Base-by-base conservation (phyloP, 2,329 filamentous ascomycete species). In the Penicillium digitatum region DNA sequence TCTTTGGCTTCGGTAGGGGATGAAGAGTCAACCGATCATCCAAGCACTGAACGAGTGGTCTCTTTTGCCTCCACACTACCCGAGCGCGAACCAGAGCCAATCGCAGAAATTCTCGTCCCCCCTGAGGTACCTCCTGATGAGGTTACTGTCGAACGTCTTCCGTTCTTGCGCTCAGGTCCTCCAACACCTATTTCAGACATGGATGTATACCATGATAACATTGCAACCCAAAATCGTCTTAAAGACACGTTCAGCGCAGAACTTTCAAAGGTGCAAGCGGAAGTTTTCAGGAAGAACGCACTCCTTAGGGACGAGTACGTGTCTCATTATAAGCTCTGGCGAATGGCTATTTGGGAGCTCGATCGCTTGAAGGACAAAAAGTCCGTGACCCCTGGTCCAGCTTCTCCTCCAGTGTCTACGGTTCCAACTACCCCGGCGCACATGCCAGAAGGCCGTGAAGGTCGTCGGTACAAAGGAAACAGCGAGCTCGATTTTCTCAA, bases 401-500 rank as follows among this genome's bases (percentile, higher is more conserved):
- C 63, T 6, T 67, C 70, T 11, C 67, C 72, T 7, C 71, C 70
- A 5, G 71, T 70, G 18, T 69, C 71, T 2, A 67, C 72, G 5
- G 40, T 61, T 12, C 58, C 65, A n/a, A 58, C 65, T 22, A 63
- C 72, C 0, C 66, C 73, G 5, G 69, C 68, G 14, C 63, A 70
- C 0, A 59, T 70, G 20, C 63, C 64, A 4, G 74, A 75, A 54
- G 56, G 72, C 63, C 57, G 63, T 2, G 70, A 74, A 49, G 72
- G 74, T 16, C 67, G 78, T 56, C 71, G 76, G 2, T 76, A 76
- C 52, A 76, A 77, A 54, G 74, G 77, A 7, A 78, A 78, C 49
- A 80, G 76, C 52, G 78, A 80, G 56, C 66, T 79, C 5, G 78
- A 80, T 53, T 75, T 80, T 45, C 73, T 79, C 52, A 78, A 75